Evolutionary conservation across 352 stramenopile species (phyloP).

Genomic region (Peronospora tabacina): DNA sequence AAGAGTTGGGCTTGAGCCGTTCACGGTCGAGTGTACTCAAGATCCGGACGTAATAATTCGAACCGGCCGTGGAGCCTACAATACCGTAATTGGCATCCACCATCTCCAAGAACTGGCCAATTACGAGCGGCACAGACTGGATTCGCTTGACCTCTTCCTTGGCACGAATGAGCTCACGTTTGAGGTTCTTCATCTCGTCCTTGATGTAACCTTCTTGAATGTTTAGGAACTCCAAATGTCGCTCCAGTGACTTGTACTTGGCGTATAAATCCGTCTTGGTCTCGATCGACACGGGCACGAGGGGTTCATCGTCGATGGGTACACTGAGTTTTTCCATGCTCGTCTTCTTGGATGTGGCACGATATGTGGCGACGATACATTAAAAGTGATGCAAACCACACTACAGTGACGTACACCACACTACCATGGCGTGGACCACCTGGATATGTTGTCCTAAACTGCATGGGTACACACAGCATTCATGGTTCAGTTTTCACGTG

Average conservation of each 20-base stretch:
- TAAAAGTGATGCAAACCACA: not conserved
- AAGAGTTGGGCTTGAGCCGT: slow-evolving; percentile 98
- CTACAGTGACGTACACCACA: no score
- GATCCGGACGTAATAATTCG: slow-evolving; percentile 99
- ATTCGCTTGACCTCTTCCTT: slow-evolving; percentile 99
- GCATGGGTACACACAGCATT: no score
- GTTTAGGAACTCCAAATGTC: slow-evolving; percentile 77
- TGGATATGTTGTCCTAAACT: no score
- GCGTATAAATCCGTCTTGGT: slow-evolving; percentile 67
- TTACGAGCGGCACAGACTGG: slow-evolving; percentile 98
- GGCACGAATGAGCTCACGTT: slow-evolving; percentile 97
- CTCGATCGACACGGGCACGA: slow-evolving; percentile 48
- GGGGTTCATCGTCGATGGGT: slow-evolving; percentile 41
- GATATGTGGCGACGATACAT: no score
- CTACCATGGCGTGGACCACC: no score
- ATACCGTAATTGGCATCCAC: slow-evolving; percentile 99
- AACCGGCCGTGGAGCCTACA: slow-evolving; percentile 94
- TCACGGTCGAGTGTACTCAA: slow-evolving; percentile 98
- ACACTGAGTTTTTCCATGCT: slow-evolving; percentile 71
- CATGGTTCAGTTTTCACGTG: no score
- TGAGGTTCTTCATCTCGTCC: slow-evolving; percentile 99
- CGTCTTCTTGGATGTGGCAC: no score
- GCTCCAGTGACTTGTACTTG: slow-evolving; percentile 73
- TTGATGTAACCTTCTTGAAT: slow-evolving; percentile 99
- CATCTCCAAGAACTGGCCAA: slow-evolving; percentile 99